phyloP scores from a whole-genome alignment of 2,329 filamentous ascomycete genomes.

The Aspergillus carbonarius region DNA sequence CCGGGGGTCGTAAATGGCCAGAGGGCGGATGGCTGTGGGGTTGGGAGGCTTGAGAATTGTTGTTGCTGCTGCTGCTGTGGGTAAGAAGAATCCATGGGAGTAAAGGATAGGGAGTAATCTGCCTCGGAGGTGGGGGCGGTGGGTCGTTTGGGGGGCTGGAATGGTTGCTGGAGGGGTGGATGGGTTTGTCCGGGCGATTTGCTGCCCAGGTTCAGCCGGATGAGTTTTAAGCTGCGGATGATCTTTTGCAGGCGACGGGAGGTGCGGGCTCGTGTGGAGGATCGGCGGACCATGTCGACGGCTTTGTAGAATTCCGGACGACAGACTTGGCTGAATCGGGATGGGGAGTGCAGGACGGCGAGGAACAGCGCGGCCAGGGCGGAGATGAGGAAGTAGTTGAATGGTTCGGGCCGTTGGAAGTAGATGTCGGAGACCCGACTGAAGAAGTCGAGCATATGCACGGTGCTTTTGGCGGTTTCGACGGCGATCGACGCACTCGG shows the following conservation, averaged over 20 bases:
- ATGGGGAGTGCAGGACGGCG: conserved; percentile 48
- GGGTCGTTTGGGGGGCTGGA: not conserved
- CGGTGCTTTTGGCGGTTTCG: conserved; percentile 39
- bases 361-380: conserved; percentile 44
- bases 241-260: conserved; percentile 60
- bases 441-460: conserved; percentile 41
- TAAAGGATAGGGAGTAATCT: not conserved
- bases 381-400: conserved; percentile 45
- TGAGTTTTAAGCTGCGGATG: conserved; percentile 57
- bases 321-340: conserved; percentile 41
- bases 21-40: conserved; percentile 3
- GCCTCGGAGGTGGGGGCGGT: no score
- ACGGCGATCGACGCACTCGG: conserved; percentile 43
- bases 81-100: not conserved
- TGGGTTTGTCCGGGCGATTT: not conserved
- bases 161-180: not conserved
- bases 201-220: conserved; percentile 51
- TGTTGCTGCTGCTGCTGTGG: not conserved
- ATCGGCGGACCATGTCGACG: conserved; percentile 58
- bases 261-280: conserved; percentile 57
- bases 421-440: conserved; percentile 40
- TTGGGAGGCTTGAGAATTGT: conserved; percentile 10
- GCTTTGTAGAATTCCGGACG: conserved; percentile 53
- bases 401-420: conserved; percentile 40
- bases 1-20: conserved; percentile 3